Conservation (phyloP, 2,329 filamentous ascomycete species). For the Arthroderma uncinatum region DNA sequence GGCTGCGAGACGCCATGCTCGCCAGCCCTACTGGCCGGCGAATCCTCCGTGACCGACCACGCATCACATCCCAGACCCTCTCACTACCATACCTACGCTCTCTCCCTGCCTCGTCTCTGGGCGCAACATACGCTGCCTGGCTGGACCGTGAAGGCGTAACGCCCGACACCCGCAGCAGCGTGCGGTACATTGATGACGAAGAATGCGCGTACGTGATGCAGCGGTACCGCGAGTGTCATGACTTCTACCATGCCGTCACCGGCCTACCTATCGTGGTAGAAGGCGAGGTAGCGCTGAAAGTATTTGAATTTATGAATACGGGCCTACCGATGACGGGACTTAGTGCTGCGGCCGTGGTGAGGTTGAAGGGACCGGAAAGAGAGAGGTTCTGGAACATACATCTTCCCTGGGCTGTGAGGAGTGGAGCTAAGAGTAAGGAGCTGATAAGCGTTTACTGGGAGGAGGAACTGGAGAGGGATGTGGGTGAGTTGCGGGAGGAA, state of each 20-base stretch:
- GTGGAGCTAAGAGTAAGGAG: constrained; percentile 59
- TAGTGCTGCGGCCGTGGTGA: constrained; percentile 60
- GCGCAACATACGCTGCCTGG: constrained; percentile 75
- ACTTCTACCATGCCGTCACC: constrained; percentile 93
- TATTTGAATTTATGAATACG: constrained; percentile 94
- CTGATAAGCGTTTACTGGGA: constrained; percentile 98
- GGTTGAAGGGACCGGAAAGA: constrained; percentile 53
- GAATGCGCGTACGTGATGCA: constrained; percentile 99
- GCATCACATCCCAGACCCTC: constrained; percentile 65
- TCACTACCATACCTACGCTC: constrained; percentile 59
- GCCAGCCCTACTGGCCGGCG: constrained; percentile 68
- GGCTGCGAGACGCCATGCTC: constrained; percentile 87
- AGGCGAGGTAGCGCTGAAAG: constrained; percentile 93
- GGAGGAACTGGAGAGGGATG: constrained; percentile 76
- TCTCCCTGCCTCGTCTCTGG: constrained; percentile 63
- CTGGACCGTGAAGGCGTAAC: constrained; percentile 88
- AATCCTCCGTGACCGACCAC: constrained; percentile 80
- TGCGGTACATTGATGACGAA: constrained; percentile 85
- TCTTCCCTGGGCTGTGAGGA: constrained; percentile 80
- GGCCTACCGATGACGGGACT: constrained; percentile 89
- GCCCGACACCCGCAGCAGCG: constrained; percentile 71
- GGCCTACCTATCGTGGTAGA: constrained; percentile 85
- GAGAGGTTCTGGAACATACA: constrained; percentile 54
- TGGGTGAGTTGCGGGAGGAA: constrained; percentile 59
- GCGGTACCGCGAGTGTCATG: constrained; percentile 91